Evolutionary conservation across 2,329 filamentous ascomycete species (phyloP).

Genomic region (Epichloe sp.): DNA sequence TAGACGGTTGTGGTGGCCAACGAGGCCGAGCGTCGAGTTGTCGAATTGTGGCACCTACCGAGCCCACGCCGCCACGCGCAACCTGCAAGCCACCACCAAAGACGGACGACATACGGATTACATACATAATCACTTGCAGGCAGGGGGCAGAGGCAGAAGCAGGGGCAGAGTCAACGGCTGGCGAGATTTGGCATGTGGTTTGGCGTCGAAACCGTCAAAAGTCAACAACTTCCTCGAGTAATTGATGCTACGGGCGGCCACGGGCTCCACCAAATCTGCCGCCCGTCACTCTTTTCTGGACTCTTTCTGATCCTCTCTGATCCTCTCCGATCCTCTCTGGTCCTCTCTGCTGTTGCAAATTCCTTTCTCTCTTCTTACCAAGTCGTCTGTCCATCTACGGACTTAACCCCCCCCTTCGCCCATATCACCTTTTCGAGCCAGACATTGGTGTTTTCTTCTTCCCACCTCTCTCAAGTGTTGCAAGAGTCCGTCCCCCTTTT

Average conservation of each 20-base stretch:
- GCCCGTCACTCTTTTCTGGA: background rate
- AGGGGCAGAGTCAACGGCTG: background rate
- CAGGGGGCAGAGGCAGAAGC: too few relatives aligned
- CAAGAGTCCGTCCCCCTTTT: background rate
- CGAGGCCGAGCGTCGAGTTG: background rate
- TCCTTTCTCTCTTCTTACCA: background rate
- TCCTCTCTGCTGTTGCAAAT: background rate
- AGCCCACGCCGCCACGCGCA: too few relatives aligned
- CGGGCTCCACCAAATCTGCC: slow-evolving; percentile 4
- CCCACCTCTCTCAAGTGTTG: background rate
- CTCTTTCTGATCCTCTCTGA: background rate
- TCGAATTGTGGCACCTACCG: too few relatives aligned
- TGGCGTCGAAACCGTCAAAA: background rate
- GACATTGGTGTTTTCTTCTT: background rate
- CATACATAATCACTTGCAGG: too few relatives aligned
- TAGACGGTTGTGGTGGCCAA: background rate
- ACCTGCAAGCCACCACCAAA: background rate
- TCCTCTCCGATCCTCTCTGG: background rate
- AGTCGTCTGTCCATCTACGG: background rate
- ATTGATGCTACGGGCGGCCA: slow-evolving; percentile 1
- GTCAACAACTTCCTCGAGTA: slow-evolving; percentile 1
- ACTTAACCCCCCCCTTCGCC: background rate
- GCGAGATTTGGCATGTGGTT: slow-evolving; percentile 4
- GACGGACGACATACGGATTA: background rate
- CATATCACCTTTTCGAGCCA: background rate